Conservation (phyloP, 306 rosid species). For the Urtica urens region DNA sequence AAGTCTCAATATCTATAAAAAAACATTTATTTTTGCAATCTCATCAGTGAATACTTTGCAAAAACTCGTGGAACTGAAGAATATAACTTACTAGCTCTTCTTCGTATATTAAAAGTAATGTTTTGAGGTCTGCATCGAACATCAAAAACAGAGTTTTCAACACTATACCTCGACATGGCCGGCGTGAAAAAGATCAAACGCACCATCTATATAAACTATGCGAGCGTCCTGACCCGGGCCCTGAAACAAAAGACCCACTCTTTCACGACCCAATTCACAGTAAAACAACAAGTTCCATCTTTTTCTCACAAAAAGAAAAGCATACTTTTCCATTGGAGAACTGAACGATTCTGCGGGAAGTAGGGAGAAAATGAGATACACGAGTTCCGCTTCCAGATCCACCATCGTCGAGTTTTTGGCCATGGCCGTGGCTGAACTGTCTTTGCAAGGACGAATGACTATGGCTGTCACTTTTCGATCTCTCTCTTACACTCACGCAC, state of each 20-base stretch:
- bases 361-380: slow-evolving; percentile 47
- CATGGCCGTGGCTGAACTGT: slow-evolving; percentile 72
- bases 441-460: slow-evolving; percentile 49
- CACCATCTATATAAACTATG: slow-evolving; percentile 48
- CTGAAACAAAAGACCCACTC: slow-evolving; percentile 20
- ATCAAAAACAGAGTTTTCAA: neutral
- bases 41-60: no score
- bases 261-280: neutral
- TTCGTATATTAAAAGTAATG: no score
- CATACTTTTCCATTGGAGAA: slow-evolving; percentile 49
- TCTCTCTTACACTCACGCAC: slow-evolving; percentile 85
- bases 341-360: slow-evolving; percentile 53
- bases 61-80: no score
- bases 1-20: slow-evolving; percentile 65
- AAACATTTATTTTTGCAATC: neutral
- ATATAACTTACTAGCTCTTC: no score
- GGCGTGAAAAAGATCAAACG: slow-evolving; percentile 56
- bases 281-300: no score
- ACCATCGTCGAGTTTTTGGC: slow-evolving; percentile 65
- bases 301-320: no score
- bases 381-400: slow-evolving; percentile 56
- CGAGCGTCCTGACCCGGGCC: slow-evolving; percentile 46
- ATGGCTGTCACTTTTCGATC: slow-evolving; percentile 41
- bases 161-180: slow-evolving; percentile 44
- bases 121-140: neutral